These are phyloP conservation scores for Oenanthe sinensis DNA, from an alignment of 129 eudicot species.

Conservation along the genomic window DNA sequence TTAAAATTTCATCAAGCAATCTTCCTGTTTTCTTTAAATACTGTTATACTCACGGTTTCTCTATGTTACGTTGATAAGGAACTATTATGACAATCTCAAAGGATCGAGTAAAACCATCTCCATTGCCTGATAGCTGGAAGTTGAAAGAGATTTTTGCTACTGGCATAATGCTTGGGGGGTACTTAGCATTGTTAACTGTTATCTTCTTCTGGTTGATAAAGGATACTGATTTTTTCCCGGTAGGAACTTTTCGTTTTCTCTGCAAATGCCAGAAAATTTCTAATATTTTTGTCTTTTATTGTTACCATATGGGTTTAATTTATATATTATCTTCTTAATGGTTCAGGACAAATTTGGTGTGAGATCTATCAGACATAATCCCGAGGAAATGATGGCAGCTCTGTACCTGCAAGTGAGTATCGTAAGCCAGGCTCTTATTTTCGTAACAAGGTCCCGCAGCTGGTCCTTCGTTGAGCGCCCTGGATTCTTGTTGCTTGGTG, in stretches of 20 bases:
- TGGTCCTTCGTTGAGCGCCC: conserved; percentile 91
- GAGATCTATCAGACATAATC: conserved; percentile 38
- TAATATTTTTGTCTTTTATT: background rate
- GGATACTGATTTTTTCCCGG: conserved; percentile 73
- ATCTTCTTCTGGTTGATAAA: conserved; percentile 83
- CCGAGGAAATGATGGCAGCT: conserved; percentile 74
- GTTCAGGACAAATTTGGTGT: conserved; percentile 65
- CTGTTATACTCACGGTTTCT: background rate
- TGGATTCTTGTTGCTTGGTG: conserved; percentile 49
- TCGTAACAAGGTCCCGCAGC: conserved; percentile 89
- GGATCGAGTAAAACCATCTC: conserved; percentile 97
- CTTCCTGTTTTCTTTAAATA: background rate
- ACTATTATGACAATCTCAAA: conserved; percentile 50
- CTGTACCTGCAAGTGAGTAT: conserved; percentile 93
- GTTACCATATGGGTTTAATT: background rate
- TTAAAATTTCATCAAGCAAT: background rate
- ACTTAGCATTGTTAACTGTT: conserved; percentile 77
- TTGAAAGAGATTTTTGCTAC: conserved; percentile 92
- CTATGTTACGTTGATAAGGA: background rate
- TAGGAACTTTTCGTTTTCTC: conserved; percentile 17
- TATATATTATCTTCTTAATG: conserved; percentile 6
- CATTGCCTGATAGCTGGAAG: conserved; percentile 92
- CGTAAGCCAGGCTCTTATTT: conserved; percentile 85
- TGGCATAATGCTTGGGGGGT: conserved; percentile 81
- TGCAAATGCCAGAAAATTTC: background rate